Evolutionary conservation across 2,329 filamentous ascomycete species (phyloP).

Genomic region (Drechslerella stenobrocha): DNA sequence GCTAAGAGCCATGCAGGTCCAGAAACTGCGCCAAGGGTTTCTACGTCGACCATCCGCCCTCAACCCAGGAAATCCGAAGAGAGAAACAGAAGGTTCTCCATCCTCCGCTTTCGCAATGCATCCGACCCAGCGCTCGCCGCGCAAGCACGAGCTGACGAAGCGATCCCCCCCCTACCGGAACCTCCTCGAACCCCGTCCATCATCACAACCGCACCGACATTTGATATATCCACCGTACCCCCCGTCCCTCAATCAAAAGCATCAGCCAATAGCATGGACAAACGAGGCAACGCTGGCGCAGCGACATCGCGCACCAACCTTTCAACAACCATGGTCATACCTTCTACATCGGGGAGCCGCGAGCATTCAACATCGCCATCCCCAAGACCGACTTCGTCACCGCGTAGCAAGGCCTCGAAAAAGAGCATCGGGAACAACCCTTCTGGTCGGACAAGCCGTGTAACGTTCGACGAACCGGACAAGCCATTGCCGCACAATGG

Average conservation of each 20-base stretch:
- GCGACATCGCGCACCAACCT: conserved; percentile 45
- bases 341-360: conserved; percentile 47
- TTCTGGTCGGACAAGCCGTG: conserved; percentile 58
- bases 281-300: conserved; percentile 56
- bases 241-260: conserved; percentile 22
- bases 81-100: conserved; percentile 39
- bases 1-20: conserved; percentile 21
- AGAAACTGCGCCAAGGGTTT: conserved; percentile 32
- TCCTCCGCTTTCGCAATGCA: conserved; percentile 52
- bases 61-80: conserved; percentile 43
- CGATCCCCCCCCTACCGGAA: conserved; percentile 47
- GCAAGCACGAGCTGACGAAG: conserved; percentile 49
- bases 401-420: conserved; percentile 55
- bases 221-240: conserved; percentile 58
- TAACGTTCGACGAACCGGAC: conserved; percentile 67
- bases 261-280: conserved; percentile 48
- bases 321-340: conserved; percentile 25
- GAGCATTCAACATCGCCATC: conserved; percentile 52
- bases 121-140: conserved; percentile 52
- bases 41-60: conserved; percentile 38
- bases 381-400: conserved; percentile 50
- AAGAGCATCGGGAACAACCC: conserved; percentile 64
- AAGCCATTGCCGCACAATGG: conserved; percentile 60
- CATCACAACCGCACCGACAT: conserved; percentile 87
- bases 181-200: conserved; percentile 64